A percentile compares a stretch with the other conserved stretches of the same genome.
These are phyloP conservation scores for Trichosporon coremiiforme DNA, from an alignment of 1,284 basidiomycete species.

Conservation along the genomic window DNA sequence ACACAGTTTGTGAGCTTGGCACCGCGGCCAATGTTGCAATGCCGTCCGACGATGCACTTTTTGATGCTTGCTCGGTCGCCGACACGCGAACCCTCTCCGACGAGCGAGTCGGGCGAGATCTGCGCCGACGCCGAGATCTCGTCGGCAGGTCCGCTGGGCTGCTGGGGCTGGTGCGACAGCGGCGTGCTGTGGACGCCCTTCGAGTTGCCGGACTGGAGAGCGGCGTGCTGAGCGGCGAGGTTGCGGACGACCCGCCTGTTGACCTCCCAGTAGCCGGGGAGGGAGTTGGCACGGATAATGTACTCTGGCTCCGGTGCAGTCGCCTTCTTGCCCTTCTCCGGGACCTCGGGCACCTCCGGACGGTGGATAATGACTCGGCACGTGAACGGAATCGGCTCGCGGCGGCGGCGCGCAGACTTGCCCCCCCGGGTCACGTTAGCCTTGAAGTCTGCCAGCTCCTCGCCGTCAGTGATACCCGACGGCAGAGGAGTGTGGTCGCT, in stretches of 20 bases:
- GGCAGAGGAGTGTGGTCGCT: constrained; percentile 35
- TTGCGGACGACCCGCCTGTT: constrained; percentile 62
- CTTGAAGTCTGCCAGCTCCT: constrained; percentile 31
- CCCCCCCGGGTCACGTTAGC: constrained; percentile 1
- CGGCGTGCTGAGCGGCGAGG: constrained; percentile 33
- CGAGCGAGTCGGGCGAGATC: constrained; percentile 80
- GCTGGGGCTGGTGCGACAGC: constrained; percentile 16
- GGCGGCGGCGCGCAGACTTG: constrained; percentile 16
- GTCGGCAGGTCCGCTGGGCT: constrained; percentile 18
- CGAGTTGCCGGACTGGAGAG: constrained; percentile 19
- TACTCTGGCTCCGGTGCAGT: constrained; percentile 60
- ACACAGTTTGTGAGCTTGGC: constrained; percentile 84
- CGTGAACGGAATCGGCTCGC: constrained; percentile 37
- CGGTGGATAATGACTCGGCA: constrained; percentile 45
- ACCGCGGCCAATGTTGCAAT: constrained; percentile 84
- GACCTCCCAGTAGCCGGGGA: constrained; percentile 77
- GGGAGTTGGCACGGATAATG: constrained; percentile 78
- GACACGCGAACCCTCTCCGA: constrained; percentile 78
- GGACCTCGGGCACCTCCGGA: constrained; percentile 22
- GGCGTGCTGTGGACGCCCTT: neutral
- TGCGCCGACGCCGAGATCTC: constrained; percentile 65
- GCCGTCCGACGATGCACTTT: constrained; percentile 81
- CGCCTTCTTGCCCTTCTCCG: constrained; percentile 31
- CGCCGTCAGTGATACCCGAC: constrained; percentile 21
- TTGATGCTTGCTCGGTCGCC: constrained; percentile 85